Base-by-base conservation (phyloP, 2,329 filamentous ascomycete species). In the Colletotrichum lentis region DNA sequence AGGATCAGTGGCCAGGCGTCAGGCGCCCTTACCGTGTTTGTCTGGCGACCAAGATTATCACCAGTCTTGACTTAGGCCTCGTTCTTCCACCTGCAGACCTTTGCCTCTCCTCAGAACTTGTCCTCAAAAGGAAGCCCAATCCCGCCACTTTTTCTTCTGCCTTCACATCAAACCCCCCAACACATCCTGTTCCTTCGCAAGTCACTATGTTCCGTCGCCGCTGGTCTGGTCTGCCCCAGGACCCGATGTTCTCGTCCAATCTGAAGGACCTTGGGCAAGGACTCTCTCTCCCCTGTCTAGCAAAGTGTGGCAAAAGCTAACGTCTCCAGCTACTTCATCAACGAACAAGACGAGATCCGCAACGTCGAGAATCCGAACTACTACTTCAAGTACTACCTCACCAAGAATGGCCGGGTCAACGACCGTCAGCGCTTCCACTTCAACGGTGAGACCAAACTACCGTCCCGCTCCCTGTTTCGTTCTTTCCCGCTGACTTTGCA, bases 331-430 rank as follows among this genome's bases (percentile, higher is more conserved):
- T 96, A 94, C 79, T 94, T 92, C 76, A 79, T 97, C 79, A 94
- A 92, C 72, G 84, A 89, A 0, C 78, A 88, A 0, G 92, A 95
- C 72, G 88, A 95, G 74, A 86, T 97, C 69, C 89, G 91, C 55
- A 89, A 84, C 69, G 90, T 92, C 62, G 81, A 85, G 24, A 81
- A 93, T 43, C 89, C 91, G 0, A 84, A 90, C 35, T 82, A 85
- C 71, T 90, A 89, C 75, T 97, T 93, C 82, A 86, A 92, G 72
- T 97, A 86, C 83, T 90, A 88, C 76, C 78, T 91, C 61, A 90
- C 86, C 76, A 89, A 87, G 72, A 94, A 93, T 77, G 82, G 86
- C n/a, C 89, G 93, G 44, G 85, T 90, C 79, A 97, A 97, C 76
- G 85, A 90, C 47, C 83, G 90, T 22, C 92, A 93, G 73, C 86